Percentiles rank a stretch among this genome's conserved stretches.
Evolutionary conservation across 164 flowering plant species (phyloP).

Genomic region (Cinnamomum micranthum): DNA sequence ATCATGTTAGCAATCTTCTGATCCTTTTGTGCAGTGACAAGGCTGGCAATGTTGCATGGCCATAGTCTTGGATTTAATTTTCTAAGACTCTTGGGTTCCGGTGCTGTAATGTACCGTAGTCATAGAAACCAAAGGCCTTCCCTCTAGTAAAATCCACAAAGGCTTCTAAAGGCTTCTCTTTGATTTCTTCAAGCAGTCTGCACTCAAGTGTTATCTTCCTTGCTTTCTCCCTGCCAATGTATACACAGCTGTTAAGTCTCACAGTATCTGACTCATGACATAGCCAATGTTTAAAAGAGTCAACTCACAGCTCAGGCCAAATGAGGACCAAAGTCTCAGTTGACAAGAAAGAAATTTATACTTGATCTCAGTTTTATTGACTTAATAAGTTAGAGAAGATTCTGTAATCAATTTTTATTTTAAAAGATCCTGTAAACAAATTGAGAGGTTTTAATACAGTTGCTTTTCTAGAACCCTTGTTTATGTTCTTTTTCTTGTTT

Average conservation of each 20-base stretch:
- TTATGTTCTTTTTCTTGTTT: no score
- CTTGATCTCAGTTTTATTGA: background rate
- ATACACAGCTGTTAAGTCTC: slow-evolving; percentile 1
- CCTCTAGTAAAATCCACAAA: background rate
- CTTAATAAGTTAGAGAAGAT: no score
- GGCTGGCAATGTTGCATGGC: background rate
- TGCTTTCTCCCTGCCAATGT: slow-evolving; percentile 16
- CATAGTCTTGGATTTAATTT: no score
- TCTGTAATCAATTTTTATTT: no score
- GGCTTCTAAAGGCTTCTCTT: no score
- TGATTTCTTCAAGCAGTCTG: no score
- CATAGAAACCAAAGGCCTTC: background rate
- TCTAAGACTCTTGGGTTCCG: background rate
- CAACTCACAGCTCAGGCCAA: background rate
- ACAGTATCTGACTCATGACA: background rate
- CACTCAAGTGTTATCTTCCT: slow-evolving; percentile 4
- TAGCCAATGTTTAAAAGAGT: background rate
- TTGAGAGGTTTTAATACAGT: no score
- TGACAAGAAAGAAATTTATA: background rate
- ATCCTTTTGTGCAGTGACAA: background rate
- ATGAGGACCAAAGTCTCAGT: background rate
- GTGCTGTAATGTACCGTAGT: background rate
- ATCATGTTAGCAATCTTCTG: background rate
- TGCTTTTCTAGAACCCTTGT: no score
- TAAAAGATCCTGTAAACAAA: background rate